Conservation (phyloP, 2,329 filamentous ascomycete genomes). For the Chaetomium sp. region DNA sequence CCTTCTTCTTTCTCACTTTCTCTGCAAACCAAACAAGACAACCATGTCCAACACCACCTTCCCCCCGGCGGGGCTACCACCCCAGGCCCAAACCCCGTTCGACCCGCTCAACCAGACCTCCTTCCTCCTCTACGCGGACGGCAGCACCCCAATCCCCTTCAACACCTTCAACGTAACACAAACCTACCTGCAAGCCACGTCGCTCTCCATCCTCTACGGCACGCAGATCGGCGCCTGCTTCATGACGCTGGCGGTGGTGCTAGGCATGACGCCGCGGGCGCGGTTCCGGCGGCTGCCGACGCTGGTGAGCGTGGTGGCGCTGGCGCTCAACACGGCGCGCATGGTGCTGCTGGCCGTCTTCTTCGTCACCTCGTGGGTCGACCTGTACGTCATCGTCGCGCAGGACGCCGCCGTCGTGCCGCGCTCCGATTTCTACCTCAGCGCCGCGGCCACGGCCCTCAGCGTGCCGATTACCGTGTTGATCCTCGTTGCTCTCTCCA, state of each 20-base stretch:
- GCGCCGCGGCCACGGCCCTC: slow-evolving; percentile 46
- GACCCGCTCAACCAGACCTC: slow-evolving; percentile 44
- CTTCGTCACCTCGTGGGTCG: slow-evolving; percentile 61
- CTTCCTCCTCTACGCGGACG: slow-evolving; percentile 41
- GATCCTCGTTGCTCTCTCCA: slow-evolving; percentile 51
- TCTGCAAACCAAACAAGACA: background rate
- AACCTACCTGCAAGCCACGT: slow-evolving; percentile 40
- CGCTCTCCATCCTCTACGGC: slow-evolving; percentile 55
- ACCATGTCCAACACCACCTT: background rate
- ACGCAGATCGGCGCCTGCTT: slow-evolving; percentile 69
- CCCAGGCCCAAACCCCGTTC: slow-evolving; percentile 33
- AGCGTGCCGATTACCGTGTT: slow-evolving; percentile 49
- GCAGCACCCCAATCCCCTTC: slow-evolving; percentile 38
- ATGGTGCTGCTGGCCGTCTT: slow-evolving; percentile 59
- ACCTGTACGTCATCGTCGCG: slow-evolving; percentile 63
- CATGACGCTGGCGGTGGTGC: slow-evolving; percentile 65
- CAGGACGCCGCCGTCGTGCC: slow-evolving; percentile 56
- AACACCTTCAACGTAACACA: slow-evolving; percentile 42
- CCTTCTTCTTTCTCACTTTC: background rate
- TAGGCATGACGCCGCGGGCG: slow-evolving; percentile 65
- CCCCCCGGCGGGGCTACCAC: background rate
- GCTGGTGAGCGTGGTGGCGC: slow-evolving; percentile 62
- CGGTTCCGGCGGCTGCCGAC: slow-evolving; percentile 68
- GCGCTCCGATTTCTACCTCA: slow-evolving; percentile 40
- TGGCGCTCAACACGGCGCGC: slow-evolving; percentile 63